Base-by-base conservation (phyloP, 2,329 filamentous ascomycete species). In the Fusarium devonianum region DNA sequence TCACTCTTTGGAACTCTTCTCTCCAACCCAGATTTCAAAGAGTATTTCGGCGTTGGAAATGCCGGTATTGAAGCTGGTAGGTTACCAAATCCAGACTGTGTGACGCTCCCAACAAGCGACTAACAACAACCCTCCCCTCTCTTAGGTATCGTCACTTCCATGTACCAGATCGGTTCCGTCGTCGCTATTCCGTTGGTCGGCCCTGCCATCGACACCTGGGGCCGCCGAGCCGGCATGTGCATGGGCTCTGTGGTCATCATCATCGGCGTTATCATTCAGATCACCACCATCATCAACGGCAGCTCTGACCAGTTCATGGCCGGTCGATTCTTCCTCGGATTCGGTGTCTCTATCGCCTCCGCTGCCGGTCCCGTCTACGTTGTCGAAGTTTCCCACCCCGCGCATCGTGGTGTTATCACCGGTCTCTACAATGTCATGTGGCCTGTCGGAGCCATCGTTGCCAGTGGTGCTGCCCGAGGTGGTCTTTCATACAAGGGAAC, bases 251-350 rank as follows among this genome's bases (percentile, higher is more conserved):
- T 64, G 5, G 65, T 76, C 59, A 75, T 80, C 48, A 68, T 80
- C 37, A 41, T 78, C 33, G 68, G 78, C 12, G 72, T 76, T 12
- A 63, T 75, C 30, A 72, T 81, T 38, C 78, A 79, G 51, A 71
- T 70, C 23, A 71, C 73, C 1, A 71, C 73, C 51, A 64, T 62
- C 41, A 44, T 40, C 52, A 68, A 62, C 44, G 66, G 44, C 7
- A 59, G 35, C 5, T 49, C 58, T 4, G 52, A 55, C n/a, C 75
- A 78, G 38, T 80, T 80, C 61, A 76, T 79, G 68, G 77, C 75
- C 34, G 82, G 82, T 4, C 78, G 82, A 5, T 85, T 86, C 69
- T 69, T 86, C 26, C 77, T 86, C 2, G 83, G 83, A 26, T 85
- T 86, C 52, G 78, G 78, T 44, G 76, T 79, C 41, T 70, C 72